phyloP scores from a whole-genome alignment of 768 basidiomycete genomes.

The Hypholoma fasciculare region DNA sequence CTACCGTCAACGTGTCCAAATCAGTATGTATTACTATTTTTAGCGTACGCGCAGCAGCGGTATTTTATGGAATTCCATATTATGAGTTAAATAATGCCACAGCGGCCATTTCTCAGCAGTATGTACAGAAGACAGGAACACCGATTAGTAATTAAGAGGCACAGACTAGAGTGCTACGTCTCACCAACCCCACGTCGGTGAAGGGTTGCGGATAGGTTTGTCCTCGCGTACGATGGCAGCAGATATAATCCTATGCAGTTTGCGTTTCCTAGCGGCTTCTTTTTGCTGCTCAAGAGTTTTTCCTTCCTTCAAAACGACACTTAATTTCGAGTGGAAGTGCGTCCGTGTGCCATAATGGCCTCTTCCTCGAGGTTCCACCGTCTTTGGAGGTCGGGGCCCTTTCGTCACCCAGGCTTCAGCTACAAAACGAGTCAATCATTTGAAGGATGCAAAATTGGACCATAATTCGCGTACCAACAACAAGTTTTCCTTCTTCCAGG shows the following conservation, averaged over 20 bases:
- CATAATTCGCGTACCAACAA: constrained; percentile 69
- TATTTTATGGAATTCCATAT: background rate
- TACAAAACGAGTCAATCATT: constrained; percentile 26
- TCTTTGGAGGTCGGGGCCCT: constrained; percentile 60
- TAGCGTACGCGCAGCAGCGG: constrained; percentile 7
- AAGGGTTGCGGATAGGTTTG: constrained; percentile 71
- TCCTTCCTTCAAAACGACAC: constrained; percentile 79
- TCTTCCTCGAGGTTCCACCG: constrained; percentile 82
- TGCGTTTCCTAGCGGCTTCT: constrained; percentile 60
- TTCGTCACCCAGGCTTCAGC: constrained; percentile 96
- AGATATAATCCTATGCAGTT: constrained; percentile 76
- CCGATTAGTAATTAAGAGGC: constrained; percentile 1
- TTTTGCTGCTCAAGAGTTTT: constrained; percentile 72
- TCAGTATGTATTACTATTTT: constrained; percentile 18
- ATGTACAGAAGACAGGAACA: background rate
- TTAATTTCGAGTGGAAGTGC: constrained; percentile 74
- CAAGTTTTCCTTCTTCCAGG: constrained; percentile 66
- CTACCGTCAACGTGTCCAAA: constrained; percentile 23
- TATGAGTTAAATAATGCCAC: constrained; percentile 7
- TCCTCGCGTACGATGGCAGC: constrained; percentile 81
- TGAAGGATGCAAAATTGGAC: background rate
- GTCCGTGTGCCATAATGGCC: constrained; percentile 76
- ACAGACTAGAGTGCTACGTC: constrained; percentile 12
- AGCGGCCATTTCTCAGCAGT: background rate
- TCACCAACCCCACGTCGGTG: constrained; percentile 81